Evolutionary conservation across 495 filamentous ascomycete species (phyloP).

Genomic region (Pyrenula aspistea): DNA sequence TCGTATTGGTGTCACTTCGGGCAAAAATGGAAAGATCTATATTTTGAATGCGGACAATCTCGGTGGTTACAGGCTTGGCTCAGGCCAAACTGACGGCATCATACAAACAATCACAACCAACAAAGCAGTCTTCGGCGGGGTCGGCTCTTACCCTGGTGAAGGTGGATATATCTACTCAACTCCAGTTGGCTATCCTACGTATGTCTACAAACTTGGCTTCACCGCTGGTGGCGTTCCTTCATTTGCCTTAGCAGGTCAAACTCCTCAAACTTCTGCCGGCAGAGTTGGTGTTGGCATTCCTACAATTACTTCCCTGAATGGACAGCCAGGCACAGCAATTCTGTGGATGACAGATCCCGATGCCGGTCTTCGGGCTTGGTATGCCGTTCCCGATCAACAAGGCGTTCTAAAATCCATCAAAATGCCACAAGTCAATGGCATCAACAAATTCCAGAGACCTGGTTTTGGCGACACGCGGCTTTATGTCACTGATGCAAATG

Average conservation of each 20-base stretch:
- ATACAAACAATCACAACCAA: conserved; percentile 11
- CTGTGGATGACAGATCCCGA: conserved; percentile 29
- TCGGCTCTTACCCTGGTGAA: conserved; percentile 17
- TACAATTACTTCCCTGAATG: conserved; percentile 25
- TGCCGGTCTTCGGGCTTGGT: conserved; percentile 22
- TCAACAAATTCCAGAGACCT: conserved; percentile 23
- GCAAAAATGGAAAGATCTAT: conserved; percentile 25
- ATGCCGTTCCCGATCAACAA: conserved; percentile 9
- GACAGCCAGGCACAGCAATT: conserved; percentile 25
- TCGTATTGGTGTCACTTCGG: conserved; percentile 16
- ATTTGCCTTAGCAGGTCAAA: conserved; percentile 17
- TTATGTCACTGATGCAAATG: conserved; percentile 23
- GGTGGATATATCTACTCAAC: conserved; percentile 27
- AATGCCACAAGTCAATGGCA: conserved; percentile 11
- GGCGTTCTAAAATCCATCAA: conserved; percentile 11
- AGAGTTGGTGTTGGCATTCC: conserved; percentile 23
- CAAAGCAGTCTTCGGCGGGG: conserved; percentile 8
- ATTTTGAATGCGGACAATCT: conserved; percentile 26
- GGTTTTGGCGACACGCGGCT: conserved; percentile 25
- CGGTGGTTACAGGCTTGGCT: conserved; percentile 15
- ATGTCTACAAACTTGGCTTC: conserved; percentile 24
- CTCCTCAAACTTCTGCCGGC: conserved; percentile 17
- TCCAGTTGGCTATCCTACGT: conserved; percentile 14
- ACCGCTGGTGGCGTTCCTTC: conserved; percentile 10
- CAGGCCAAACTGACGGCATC: conserved; percentile 15